Evolutionary conservation across 371 early-diverging fungal species (phyloP), one percentile per base, ranked within the genome.

Genomic region (Mortierella sp.): DNA sequence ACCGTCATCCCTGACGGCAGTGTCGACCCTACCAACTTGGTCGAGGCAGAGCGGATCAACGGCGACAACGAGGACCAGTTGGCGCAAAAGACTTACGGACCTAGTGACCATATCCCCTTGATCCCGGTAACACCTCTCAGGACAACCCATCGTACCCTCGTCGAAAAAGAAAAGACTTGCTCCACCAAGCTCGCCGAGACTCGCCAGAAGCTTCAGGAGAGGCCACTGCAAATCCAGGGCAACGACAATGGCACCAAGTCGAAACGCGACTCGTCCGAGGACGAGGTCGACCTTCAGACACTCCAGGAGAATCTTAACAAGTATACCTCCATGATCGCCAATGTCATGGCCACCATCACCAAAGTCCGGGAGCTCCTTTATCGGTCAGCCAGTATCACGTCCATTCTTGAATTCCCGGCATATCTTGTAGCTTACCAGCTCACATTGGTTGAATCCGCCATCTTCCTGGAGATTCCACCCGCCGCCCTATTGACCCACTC

Each of bases 361-460:
- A 89, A 90, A 38, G 92, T 93, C 0, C 89, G 93, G 12, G 92
- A 92, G 6, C 75, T 90, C 1, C 89, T 92, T 72, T 92, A 92
- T 88, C 90, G 88, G 54, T 91, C 93, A 0, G 91, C 91, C 10
- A 93, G 92, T 10, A 88, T 91, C 27, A 92, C 93, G 2, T 92
- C 89, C 41, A 91, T 95, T 35, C 83, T 91, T 8, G 92, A 92
- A 35, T 95, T 95, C 87, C 91, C 92, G 41, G 91, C 95, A 1
- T 92, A 92, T 56, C 84, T 93, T 29, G 89, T 95, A 68, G 95
- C 96, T 2, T 95, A 93, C 81, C 95, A 95, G 76, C 90, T 95
- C 51, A 94, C 95, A 24, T 82, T 94, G 43, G 93, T 95, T 49
- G 97, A 96, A 72, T 92, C 95, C 4, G 89, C 91, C 54, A 91